Evolutionary conservation across 139 green algal genomes (phyloP).

Genomic region (Chlamydomonas sp.): DNA sequence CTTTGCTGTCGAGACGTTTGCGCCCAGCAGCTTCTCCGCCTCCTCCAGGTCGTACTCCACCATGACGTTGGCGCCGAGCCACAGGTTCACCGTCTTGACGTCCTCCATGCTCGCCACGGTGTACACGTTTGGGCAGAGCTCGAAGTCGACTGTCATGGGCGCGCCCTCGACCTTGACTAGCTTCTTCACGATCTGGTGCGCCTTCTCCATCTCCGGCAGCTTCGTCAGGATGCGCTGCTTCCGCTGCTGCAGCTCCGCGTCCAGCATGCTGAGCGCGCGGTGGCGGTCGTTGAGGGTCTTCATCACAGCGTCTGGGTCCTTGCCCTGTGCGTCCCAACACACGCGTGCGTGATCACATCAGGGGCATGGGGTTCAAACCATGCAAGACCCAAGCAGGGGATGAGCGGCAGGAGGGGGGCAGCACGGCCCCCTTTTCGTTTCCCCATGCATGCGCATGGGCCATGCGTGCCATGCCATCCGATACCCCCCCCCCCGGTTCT

Average conservation of each 20-base stretch:
- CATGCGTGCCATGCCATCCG: too few relatives aligned
- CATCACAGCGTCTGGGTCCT: slow-evolving; percentile 34
- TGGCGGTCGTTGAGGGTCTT: slow-evolving; percentile 28
- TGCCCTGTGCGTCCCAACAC: too few relatives aligned
- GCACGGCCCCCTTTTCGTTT: too few relatives aligned
- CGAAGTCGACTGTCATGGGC: slow-evolving; percentile 45
- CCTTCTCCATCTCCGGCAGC: slow-evolving; percentile 48
- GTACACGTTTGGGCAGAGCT: slow-evolving; percentile 53
- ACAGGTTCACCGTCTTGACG: slow-evolving; percentile 57
- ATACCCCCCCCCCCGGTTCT: too few relatives aligned
- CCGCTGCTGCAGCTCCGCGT: slow-evolving; percentile 41
- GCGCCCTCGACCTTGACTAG: slow-evolving; percentile 21
- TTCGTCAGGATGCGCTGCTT: slow-evolving; percentile 38
- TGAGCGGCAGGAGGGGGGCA: too few relatives aligned
- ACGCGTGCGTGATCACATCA: too few relatives aligned
- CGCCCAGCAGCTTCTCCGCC: slow-evolving; percentile 44
- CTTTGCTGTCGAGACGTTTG: slow-evolving; percentile 48
- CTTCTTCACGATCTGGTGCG: slow-evolving; percentile 47
- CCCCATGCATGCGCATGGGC: too few relatives aligned
- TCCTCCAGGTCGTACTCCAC: slow-evolving; percentile 68
- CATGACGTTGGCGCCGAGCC: slow-evolving; percentile 74
- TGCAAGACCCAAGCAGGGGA: too few relatives aligned
- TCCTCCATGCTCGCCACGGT: slow-evolving; percentile 41
- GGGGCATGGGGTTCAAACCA: too few relatives aligned
- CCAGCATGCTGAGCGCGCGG: slow-evolving; percentile 29